Percentiles rank a stretch among this genome's conserved stretches.
phyloP scores from a whole-genome alignment of 202 grass and related monocot species.

The Schoenoplectus triqueter region DNA sequence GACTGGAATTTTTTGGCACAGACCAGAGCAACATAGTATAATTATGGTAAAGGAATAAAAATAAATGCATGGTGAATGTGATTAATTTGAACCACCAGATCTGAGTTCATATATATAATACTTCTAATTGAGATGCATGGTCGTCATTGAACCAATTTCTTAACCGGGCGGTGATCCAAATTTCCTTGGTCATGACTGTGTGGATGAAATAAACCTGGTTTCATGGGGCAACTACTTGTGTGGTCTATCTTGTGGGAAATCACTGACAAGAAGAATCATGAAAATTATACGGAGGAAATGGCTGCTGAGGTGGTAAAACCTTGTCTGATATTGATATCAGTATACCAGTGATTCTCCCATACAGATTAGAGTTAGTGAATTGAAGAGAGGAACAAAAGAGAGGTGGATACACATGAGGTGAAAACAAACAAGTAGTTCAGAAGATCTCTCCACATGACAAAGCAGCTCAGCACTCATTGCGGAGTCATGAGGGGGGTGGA shows the following conservation, averaged over 20 bases:
- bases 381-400: background rate
- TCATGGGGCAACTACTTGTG: background rate
- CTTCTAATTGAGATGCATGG: background rate
- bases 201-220: background rate
- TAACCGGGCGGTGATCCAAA: background rate
- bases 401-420: slow-evolving; percentile 14
- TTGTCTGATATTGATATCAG: background rate
- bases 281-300: background rate
- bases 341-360: background rate
- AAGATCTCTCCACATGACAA: slow-evolving; percentile 33
- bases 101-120: background rate
- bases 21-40: background rate
- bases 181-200: background rate
- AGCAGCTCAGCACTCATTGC: slow-evolving; percentile 36
- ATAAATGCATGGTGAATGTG: background rate
- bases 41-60: background rate
- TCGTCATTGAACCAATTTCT: background rate
- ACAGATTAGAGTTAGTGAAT: background rate
- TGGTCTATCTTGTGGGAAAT: background rate
- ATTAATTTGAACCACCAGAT: background rate
- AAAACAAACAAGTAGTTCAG: slow-evolving; percentile 23
- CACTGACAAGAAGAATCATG: no score
- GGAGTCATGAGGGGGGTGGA: slow-evolving; percentile 21
- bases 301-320: background rate
- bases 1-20: background rate